Evolutionary conservation across 208 protist genomes (phyloP).

Genomic region (Crithidia mellificae): DNA sequence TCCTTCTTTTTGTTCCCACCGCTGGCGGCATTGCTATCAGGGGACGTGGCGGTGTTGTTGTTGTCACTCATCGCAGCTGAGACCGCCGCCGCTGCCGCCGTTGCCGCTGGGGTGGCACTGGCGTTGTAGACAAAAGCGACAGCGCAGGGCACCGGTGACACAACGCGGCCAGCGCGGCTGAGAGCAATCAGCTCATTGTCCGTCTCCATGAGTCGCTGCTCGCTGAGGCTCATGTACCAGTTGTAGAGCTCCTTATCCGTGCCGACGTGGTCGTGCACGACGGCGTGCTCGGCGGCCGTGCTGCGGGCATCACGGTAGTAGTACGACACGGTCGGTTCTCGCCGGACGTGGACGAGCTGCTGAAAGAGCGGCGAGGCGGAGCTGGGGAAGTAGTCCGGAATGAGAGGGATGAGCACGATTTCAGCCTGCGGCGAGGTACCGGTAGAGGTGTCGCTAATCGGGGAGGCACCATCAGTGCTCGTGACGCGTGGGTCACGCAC

Average conservation of each 20-base stretch:
- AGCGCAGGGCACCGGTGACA: conserved; percentile 61
- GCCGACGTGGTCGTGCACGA: conserved; percentile 21
- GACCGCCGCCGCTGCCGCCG: neutral
- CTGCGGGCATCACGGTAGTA: conserved; percentile 48
- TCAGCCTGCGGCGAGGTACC: conserved; percentile 26
- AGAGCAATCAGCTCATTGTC: conserved; percentile 60
- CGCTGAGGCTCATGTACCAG: conserved; percentile 63
- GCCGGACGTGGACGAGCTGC: conserved; percentile 48
- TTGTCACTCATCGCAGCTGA: neutral
- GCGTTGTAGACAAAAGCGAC: conserved; percentile 62
- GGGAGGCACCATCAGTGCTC: neutral
- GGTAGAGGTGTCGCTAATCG: neutral
- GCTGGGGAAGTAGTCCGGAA: conserved; percentile 65
- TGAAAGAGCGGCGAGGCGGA: conserved; percentile 47
- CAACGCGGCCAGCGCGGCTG: conserved; percentile 48
- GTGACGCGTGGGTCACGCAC: conserved; percentile 34
- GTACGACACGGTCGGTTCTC: conserved; percentile 41
- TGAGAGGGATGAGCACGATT: conserved; percentile 63
- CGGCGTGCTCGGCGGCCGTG: conserved; percentile 30
- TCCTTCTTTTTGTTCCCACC: conserved; percentile 6
- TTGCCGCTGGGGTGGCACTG: neutral
- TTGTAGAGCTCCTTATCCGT: conserved; percentile 57
- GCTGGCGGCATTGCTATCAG: neutral
- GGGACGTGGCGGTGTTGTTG: neutral
- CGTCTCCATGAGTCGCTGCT: conserved; percentile 61